Base-by-base conservation (phyloP, 148 eudicot species). In the Chenopodium album region DNA sequence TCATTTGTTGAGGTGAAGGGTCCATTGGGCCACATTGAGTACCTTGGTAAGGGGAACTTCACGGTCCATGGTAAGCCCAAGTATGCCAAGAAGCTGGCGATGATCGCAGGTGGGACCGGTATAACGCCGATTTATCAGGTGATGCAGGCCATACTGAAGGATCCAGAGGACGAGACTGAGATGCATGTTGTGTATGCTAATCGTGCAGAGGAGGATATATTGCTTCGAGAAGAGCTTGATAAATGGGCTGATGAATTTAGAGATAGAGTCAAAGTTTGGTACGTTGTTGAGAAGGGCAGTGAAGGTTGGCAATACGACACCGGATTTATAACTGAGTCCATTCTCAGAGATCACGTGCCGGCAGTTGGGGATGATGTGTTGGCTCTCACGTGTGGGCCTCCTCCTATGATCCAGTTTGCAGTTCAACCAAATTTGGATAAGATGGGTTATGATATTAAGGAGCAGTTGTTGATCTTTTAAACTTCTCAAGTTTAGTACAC, bases 51-150 rank as follows among this genome's bases (percentile, higher is more conserved):
- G 37, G 99, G 99, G 0, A 87, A 87, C 31, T 93, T 95, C 73
- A 67, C n/a, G 12, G 94, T 92, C 31, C 94, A 90, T 64, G 94
- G 97, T 10, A 90, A 88, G 82, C 87, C 79, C n/a, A 94, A 90
- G 90, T 88, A 62, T 47, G 97, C 97, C 4, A 90, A 84, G 52
- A 95, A 90, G 70, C 78, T 95, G n/a, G 88, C 98, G 0, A 93
- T 95, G 99, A 74, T 95, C 13, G 91, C 99, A 0, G 99, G 99
- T 44, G 99, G 99, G 22, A 89, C 99, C 0, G 99, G 99, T 22
- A 92, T 95, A 14, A 95, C 99, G 0, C 99, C 99, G 0, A 82
- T 95, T 1, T 94, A 92, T 83, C 99, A 95, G 75, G 92, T 95
- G 28, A 94, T 95, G 91, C 99, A 94, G 82, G 94, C 95, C 0